Base-by-base conservation (phyloP, 257 asterid species). In the Thymus quinquecostatus region DNA sequence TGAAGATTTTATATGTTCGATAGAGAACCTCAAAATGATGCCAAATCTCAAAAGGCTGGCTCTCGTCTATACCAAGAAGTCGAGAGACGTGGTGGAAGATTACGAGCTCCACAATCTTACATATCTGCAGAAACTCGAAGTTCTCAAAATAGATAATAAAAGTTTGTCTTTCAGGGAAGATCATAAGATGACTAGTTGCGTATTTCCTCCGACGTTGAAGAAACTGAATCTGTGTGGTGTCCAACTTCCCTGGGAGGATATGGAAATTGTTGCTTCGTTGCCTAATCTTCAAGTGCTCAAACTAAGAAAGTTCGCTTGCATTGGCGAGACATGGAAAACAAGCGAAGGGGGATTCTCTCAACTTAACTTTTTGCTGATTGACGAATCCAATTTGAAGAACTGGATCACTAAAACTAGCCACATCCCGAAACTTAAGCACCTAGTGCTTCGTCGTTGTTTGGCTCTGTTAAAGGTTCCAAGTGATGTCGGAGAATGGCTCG, bases 221-320 rank as follows among this genome's bases (percentile, higher is more conserved):
- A 34, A 50, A 34, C 51, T 66, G 61, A 50, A 3, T 34, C 9
- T 66, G 50, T 13, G 36, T 6, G 28, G 40, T 51, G 1, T 67
- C 51, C 3, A 10, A 14, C 12, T 36, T 5, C 12, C 12, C 2
- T 51, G 63, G 72, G 59, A 45, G 33, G 70, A 65, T 30, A 47
- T 47, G 70, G 1, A 50, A 2, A 12, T 47, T 2, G 45, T 66
- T 30, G 48, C 30, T 48, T 47, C 32, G 0, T 48, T 65, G 70
- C 70, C 70, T 32, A 13, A 48, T n/a, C 70, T 65, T n/a, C 8
- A 32, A 12, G 59, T 48, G 30, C 70, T 65, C 30, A 65, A 36
- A 12, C 55, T 49, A 49, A 13, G 28, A 49, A 49, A 6, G 29
- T 1, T 13, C 1, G 55, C 55, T 13, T 49, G 7, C 28, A 13